Percentiles rank a stretch among this genome's conserved stretches.
These are phyloP conservation scores for Boletus pseudo-olivaceus DNA, from an alignment of 768 basidiomycete genomes.

Conservation along the genomic window DNA sequence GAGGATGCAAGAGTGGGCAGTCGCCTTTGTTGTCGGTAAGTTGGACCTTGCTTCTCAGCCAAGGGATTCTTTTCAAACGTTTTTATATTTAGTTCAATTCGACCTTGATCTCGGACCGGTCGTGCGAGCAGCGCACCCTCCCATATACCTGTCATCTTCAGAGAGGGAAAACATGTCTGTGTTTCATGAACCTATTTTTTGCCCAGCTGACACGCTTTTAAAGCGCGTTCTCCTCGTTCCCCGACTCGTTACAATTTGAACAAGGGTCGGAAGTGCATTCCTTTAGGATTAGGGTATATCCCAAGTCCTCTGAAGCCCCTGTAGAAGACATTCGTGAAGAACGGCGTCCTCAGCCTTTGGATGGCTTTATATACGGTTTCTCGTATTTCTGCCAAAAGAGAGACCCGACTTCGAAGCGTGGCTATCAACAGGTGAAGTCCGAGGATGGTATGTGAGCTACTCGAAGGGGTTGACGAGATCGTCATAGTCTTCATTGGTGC, in stretches of 20 bases:
- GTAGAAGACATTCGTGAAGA: constrained; percentile 8
- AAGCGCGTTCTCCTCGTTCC: constrained; percentile 91
- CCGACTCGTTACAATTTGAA: constrained; percentile 82
- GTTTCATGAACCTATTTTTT: not conserved
- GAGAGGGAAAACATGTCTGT: constrained; percentile 81
- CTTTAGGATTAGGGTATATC: constrained; percentile 71
- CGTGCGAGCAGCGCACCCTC: constrained; percentile 66
- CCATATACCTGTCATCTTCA: constrained; percentile 55
- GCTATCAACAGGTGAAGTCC: constrained; percentile 67
- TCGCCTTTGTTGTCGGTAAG: constrained; percentile 64
- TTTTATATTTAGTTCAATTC: constrained; percentile 63
- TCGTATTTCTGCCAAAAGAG: constrained; percentile 71
- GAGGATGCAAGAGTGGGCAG: constrained; percentile 62
- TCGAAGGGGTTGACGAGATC: constrained; percentile 1
- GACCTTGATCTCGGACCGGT: constrained; percentile 86
- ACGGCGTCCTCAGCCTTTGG: constrained; percentile 41
- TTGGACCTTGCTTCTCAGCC: not conserved
- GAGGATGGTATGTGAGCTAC: not conserved
- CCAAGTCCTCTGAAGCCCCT: constrained; percentile 19
- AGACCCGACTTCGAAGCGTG: constrained; percentile 65
- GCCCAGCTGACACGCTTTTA: constrained; percentile 2
- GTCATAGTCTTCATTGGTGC: constrained; percentile 51
- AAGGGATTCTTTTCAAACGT: not conserved
- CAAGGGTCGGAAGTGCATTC: constrained; percentile 83
- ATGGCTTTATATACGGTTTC: constrained; percentile 76